phyloP scores from a whole-genome alignment of 2,329 filamentous ascomycete genomes.

The Aspergillus clavatus region DNA sequence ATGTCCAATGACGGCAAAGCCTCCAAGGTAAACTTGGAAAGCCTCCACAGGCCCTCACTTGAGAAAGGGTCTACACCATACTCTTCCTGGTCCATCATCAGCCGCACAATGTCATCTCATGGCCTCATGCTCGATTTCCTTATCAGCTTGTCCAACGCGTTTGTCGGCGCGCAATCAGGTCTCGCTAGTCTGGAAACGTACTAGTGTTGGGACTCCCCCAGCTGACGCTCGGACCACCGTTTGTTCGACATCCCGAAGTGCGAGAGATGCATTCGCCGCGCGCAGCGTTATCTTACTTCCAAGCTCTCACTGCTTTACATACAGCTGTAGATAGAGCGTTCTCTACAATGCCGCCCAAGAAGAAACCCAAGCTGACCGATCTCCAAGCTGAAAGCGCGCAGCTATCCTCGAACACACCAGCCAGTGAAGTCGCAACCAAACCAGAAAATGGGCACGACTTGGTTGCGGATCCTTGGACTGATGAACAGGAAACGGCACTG shows the following conservation, averaged over 20 bases:
- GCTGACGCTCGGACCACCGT: constrained; percentile 24
- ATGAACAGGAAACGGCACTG: constrained; percentile 87
- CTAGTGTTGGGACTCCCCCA: constrained; percentile 11
- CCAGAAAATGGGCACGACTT: constrained; percentile 43
- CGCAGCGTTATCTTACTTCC: background rate
- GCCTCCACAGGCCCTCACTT: constrained; percentile 33
- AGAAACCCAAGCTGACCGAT: constrained; percentile 53
- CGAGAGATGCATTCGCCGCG: background rate
- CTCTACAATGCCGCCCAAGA: constrained; percentile 48
- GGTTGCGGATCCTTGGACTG: constrained; percentile 77
- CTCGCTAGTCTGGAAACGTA: constrained; percentile 11
- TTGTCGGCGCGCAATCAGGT: constrained; percentile 18
- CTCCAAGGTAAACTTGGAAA: constrained; percentile 36
- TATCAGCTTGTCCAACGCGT: constrained; percentile 14
- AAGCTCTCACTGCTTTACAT: background rate
- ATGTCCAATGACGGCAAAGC: constrained; percentile 34
- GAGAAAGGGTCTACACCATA: constrained; percentile 30
- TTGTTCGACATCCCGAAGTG: constrained; percentile 22
- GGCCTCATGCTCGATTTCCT: constrained; percentile 10
- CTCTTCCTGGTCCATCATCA: constrained; percentile 26
- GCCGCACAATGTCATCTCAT: background rate
- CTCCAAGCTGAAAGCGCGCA: constrained; percentile 25
- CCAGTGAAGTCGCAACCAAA: constrained; percentile 28
- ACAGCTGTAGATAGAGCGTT: background rate
- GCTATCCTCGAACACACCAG: constrained; percentile 25